Base-by-base conservation (phyloP, 2,329 filamentous ascomycete species). In the Parastagonospora nodorum region DNA sequence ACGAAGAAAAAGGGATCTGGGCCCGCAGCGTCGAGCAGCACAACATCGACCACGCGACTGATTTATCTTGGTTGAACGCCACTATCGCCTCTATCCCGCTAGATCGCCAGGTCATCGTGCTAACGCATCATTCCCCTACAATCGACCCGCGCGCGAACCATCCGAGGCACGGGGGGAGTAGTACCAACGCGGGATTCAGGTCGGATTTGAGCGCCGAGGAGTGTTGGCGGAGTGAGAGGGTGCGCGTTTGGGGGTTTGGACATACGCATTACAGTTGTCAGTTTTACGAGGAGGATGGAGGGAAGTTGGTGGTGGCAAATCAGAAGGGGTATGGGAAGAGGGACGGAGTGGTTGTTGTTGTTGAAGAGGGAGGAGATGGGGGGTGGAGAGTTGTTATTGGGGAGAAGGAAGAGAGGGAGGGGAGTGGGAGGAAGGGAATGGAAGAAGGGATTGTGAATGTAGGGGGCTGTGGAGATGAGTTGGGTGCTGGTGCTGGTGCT, bases 251-350 rank as follows among this genome's bases (percentile, higher is more conserved):
- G 79, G 78, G 72, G 0, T 81, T 80, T 64, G 78, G 79, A 0
- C 78, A 82, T 51, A 81, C 78, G 9, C 78, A 81, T 54, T 79
- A 69, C 55, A 79, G 77, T 49, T 79, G 77, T 57, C 72, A 76
- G 33, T 77, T 75, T 49, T 24, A 48, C 4, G 67, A 72, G 2
- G 62, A 66, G 11, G 45, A 57, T 5, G 42, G 33, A 4, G 42
- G 45, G 12, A 66, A 75, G 47, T 66, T 76, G 27, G 50, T 78
- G 4, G 9, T 77, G 2, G 55, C 77, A 0, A 77, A 79, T 47
- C 76, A 79, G 52, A 58, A 65, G 42, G 76, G 77, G 0, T 77
- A 76, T 57, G 75, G 32, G 24, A 41, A 16, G 19, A 51, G 40
- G n/a, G 10, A 11, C 10, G 6, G 44, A 33, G 30, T 35, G 5